A percentile compares a stretch with the other conserved stretches of the same genome.
phyloP scores from a whole-genome alignment of 78 protist species.

The Cavenderia fasciculata region DNA sequence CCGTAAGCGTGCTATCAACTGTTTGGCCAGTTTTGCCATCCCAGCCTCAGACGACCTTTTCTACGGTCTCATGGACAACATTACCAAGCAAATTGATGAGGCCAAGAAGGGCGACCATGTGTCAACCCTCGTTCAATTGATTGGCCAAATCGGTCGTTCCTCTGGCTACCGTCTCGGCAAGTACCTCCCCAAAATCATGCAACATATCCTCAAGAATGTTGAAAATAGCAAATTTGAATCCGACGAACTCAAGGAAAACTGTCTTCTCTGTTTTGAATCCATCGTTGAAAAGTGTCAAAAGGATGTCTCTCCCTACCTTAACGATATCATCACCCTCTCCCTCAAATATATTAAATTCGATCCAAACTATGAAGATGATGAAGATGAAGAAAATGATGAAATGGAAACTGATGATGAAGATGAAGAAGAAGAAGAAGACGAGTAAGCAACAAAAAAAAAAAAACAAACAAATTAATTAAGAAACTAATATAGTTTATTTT shows the following conservation, averaged over 20 bases:
- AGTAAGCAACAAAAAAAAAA: not conserved
- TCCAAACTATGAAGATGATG: constrained; percentile 92
- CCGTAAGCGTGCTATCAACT: constrained; percentile 76
- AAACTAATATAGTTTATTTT: not conserved
- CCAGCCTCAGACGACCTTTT: constrained; percentile 78
- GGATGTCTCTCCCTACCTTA: constrained; percentile 70
- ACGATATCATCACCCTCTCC: constrained; percentile 48
- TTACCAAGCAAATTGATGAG: constrained; percentile 60
- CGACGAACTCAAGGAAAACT: constrained; percentile 91
- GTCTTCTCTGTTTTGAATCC: constrained; percentile 86
- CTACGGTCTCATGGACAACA: constrained; percentile 45
- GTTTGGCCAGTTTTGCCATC: constrained; percentile 66
- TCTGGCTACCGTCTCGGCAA: constrained; percentile 77
- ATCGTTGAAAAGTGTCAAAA: constrained; percentile 84
- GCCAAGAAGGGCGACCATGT: constrained; percentile 75
- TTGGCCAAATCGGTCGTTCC: constrained; percentile 52
- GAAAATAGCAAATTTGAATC: constrained; percentile 73
- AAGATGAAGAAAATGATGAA: constrained; percentile 75
- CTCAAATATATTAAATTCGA: constrained; percentile 84
- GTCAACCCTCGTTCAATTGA: constrained; percentile 71
- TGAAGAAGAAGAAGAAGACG: constrained; percentile 63
- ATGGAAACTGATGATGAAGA: constrained; percentile 66
- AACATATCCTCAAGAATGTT: constrained; percentile 41
- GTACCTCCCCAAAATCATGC: constrained; percentile 53
- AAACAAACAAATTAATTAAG: no score